Conservation (phyloP, 768 basidiomycete genomes). For the Amanita molliuscula region DNA sequence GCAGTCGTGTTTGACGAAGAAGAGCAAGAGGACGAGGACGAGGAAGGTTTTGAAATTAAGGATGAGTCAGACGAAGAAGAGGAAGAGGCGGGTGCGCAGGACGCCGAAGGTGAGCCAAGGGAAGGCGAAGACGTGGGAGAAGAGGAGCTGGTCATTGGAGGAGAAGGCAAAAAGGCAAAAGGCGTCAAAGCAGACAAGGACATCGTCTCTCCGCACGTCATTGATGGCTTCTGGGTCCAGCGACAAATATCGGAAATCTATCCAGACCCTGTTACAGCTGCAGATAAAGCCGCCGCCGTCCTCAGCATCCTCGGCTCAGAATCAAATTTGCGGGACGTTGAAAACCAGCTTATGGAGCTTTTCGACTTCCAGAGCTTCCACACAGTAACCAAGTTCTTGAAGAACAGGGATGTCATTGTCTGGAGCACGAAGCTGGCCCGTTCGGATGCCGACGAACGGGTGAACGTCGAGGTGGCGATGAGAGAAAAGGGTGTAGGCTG, state of each 20-base stretch:
- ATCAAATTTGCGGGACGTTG: constrained; percentile 80
- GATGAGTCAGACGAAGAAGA: constrained; percentile 76
- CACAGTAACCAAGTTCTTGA: constrained; percentile 81
- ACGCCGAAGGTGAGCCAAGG: constrained; percentile 28
- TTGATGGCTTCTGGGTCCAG: constrained; percentile 99
- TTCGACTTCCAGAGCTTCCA: constrained; percentile 92
- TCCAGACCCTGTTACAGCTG: constrained; percentile 88
- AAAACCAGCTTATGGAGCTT: constrained; percentile 93
- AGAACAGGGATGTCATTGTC: constrained; percentile 92
- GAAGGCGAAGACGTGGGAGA: constrained; percentile 37
- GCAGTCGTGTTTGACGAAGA: constrained; percentile 98
- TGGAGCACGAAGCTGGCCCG: constrained; percentile 98
- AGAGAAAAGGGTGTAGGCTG: constrained; percentile 93
- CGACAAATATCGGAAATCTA: constrained; percentile 86
- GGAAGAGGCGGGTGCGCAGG: constrained; percentile 54
- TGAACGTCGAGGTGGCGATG: constrained; percentile 97
- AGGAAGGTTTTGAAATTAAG: constrained; percentile 77
- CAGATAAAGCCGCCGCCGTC: constrained; percentile 81
- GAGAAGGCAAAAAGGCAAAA: constrained; percentile 42
- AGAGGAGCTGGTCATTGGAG: constrained; percentile 75
- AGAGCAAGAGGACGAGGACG: constrained; percentile 89
- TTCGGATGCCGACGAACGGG: constrained; percentile 76
- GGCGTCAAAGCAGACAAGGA: constrained; percentile 61
- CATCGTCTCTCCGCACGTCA: constrained; percentile 76
- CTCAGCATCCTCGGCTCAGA: constrained; percentile 83